Conservation (phyloP, 179 eudicot species). For the Pouteria campechiana region DNA sequence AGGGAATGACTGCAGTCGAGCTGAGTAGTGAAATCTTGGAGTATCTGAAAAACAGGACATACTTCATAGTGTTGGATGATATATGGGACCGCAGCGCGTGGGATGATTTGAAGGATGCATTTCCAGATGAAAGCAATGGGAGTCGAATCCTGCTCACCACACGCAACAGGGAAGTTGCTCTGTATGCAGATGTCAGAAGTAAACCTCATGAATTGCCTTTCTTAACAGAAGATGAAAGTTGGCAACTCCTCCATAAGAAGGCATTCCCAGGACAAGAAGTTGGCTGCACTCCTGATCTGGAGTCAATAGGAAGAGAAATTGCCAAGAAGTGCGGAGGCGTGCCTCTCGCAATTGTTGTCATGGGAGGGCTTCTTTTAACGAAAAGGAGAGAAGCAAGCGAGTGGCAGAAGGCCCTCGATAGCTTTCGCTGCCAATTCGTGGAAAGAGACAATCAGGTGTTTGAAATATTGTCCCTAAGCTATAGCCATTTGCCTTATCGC, state of each 20-base stretch:
- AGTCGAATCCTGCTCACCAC: slow-evolving; percentile 4
- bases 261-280: background rate
- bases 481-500: slow-evolving; percentile 1
- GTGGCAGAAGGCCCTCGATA: background rate
- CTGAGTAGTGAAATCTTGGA: background rate
- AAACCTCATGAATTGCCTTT: too few relatives aligned
- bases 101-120: background rate
- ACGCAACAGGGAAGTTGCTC: background rate
- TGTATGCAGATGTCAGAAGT: background rate
- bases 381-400: background rate
- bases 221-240: background rate
- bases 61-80: slow-evolving; percentile 4
- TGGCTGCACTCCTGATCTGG: background rate
- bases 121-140: slow-evolving; percentile 4
- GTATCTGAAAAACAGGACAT: background rate
- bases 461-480: background rate
- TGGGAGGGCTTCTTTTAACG: background rate
- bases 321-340: too few relatives aligned
- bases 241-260: slow-evolving; percentile 1
- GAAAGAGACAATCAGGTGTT: too few relatives aligned
- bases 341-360: slow-evolving; percentile 2
- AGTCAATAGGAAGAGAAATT: background rate
- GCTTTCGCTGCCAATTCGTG: background rate
- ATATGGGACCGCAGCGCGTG: background rate
- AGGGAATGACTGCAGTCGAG: background rate